Evolutionary conservation across 176 grass and related monocot genomes (phyloP).

Genomic region (Zea luxurians): DNA sequence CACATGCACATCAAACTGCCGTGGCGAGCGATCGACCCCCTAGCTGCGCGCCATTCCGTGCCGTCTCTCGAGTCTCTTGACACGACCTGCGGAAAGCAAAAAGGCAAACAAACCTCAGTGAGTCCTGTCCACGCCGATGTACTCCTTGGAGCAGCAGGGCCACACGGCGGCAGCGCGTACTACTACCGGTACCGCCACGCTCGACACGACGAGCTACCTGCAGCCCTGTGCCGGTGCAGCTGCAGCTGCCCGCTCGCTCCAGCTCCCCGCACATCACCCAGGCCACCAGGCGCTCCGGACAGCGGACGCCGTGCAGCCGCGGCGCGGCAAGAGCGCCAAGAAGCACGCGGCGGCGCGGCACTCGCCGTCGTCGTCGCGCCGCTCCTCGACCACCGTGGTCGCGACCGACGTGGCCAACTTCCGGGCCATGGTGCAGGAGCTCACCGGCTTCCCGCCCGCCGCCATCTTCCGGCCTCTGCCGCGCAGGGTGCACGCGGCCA

Average conservation of each 20-base stretch:
- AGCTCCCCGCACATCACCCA: neutral
- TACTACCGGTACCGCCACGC: neutral
- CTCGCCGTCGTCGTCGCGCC: conserved; percentile 25
- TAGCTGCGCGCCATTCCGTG: neutral
- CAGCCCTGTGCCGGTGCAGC: neutral
- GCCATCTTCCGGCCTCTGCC: conserved; percentile 57
- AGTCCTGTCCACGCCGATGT: conserved; percentile 17
- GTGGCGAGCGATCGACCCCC: neutral
- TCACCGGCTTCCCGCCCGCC: conserved; percentile 77
- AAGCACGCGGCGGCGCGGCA: conserved; percentile 8
- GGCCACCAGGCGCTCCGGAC: neutral
- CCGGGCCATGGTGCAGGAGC: conserved; percentile 95
- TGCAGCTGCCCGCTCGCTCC: neutral
- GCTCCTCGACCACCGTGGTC: conserved; percentile 52
- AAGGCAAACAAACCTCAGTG: too few species aligned
- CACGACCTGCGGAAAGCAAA: too few species aligned
- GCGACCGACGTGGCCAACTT: conserved; percentile 81
- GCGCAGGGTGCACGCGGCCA: conserved; percentile 37
- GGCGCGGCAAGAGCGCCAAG: conserved; percentile 37
- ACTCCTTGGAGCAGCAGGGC: conserved; percentile 36
- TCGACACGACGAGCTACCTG: conserved; percentile 1
- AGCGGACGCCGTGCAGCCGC: conserved; percentile 10
- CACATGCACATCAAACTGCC: neutral
- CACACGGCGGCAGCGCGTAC: neutral
- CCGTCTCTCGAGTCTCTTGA: too few species aligned